Conservation (phyloP, 805 yeast species). For the Metschnikowia lochheadii region DNA sequence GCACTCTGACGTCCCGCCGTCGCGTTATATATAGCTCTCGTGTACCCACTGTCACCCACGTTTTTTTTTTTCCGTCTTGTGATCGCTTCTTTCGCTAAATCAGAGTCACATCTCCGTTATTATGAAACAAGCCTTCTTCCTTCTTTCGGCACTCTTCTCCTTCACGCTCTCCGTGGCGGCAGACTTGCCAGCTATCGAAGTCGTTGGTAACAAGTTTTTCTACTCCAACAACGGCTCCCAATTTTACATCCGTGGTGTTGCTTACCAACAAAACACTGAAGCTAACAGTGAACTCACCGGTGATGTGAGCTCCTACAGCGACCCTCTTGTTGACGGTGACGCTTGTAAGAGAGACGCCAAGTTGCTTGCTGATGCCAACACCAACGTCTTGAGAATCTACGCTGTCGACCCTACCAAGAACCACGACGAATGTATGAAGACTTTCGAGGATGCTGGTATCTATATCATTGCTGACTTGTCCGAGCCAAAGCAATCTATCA, state of each 20-base stretch:
- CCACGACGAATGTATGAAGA: constrained; percentile 65
- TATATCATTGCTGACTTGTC: constrained; percentile 42
- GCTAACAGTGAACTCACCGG: constrained; percentile 34
- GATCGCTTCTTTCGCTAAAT: constrained; percentile 2
- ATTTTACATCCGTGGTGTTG: constrained; percentile 73
- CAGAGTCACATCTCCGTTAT: neutral
- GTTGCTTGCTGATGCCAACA: constrained; percentile 59
- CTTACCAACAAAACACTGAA: constrained; percentile 69
- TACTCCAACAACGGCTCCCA: constrained; percentile 75
- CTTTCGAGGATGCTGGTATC: constrained; percentile 47
- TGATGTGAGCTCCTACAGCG: constrained; percentile 41
- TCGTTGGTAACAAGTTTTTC: constrained; percentile 75
- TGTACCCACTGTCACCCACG: neutral
- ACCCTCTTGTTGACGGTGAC: constrained; percentile 70
- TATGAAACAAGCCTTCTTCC: constrained; percentile 11
- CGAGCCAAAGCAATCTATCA: constrained; percentile 76
- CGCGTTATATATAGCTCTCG: constrained; percentile 4
- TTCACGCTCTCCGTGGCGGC: constrained; percentile 13
- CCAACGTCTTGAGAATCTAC: constrained; percentile 83
- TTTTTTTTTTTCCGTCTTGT: neutral
- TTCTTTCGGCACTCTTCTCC: constrained; percentile 12
- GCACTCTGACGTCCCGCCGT: constrained; percentile 3
- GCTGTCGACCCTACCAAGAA: constrained; percentile 68
- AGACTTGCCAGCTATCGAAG: constrained; percentile 44
- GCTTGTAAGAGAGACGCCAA: constrained; percentile 81